phyloP scores from a whole-genome alignment of 768 basidiomycete genomes.

The Fistulinella prunicolor region DNA sequence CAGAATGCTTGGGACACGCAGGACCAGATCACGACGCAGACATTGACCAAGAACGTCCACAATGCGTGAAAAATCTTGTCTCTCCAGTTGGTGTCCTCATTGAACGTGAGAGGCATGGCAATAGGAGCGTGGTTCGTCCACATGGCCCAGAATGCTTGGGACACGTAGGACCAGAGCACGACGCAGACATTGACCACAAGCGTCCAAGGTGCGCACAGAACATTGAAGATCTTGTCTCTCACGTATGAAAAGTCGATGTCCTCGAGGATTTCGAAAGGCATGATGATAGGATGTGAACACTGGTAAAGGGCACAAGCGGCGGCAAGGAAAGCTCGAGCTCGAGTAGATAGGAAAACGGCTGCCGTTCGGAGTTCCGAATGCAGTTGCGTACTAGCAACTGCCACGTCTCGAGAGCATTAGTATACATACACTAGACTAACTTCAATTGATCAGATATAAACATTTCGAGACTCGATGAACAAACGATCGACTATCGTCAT shows the following conservation, averaged over 20 bases:
- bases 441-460: too few relatives aligned
- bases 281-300: too few relatives aligned
- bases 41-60: slow-evolving; percentile 1
- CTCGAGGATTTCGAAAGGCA: slow-evolving; percentile 16
- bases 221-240: slow-evolving; percentile 11
- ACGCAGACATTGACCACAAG: slow-evolving; percentile 3
- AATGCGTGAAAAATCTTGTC: slow-evolving; percentile 13
- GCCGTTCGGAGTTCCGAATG: too few relatives aligned
- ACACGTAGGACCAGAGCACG: slow-evolving; percentile 8
- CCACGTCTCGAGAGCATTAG: too few relatives aligned
- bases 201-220: slow-evolving; percentile 10
- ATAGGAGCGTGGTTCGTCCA: slow-evolving; percentile 25
- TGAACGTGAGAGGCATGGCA: slow-evolving; percentile 17
- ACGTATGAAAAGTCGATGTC: slow-evolving; percentile 19
- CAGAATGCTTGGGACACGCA: slow-evolving; percentile 4
- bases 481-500: too few relatives aligned
- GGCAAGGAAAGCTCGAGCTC: too few relatives aligned
- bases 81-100: slow-evolving; percentile 15
- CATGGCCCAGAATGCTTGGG: slow-evolving; percentile 3
- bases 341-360: neutral
- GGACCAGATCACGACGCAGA: slow-evolving; percentile 10
- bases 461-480: too few relatives aligned
- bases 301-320: too few relatives aligned
- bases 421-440: too few relatives aligned
- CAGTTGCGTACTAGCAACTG: too few relatives aligned